Evolutionary conservation across 257 asterid genomes (phyloP).

Genomic region (Verbascum thapsus): DNA sequence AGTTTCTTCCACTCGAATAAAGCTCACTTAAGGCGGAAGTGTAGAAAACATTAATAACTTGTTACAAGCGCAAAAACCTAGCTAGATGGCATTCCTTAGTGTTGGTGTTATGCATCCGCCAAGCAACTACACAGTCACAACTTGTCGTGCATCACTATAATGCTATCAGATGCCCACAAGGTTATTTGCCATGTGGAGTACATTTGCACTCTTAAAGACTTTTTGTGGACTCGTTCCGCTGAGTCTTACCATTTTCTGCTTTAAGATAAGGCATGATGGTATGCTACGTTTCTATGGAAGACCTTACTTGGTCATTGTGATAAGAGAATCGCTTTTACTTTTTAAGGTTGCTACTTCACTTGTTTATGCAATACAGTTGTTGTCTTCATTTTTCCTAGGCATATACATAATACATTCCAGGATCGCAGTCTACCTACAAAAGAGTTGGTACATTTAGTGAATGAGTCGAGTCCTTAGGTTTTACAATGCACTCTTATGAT

Average conservation of each 20-base stretch:
- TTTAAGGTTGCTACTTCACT: neutral
- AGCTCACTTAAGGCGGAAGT: neutral
- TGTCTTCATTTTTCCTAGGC: neutral
- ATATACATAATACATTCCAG: neutral
- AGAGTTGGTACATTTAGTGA: neutral
- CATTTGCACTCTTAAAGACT: neutral
- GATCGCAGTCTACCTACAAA: neutral
- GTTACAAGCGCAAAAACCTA: neutral
- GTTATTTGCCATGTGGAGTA: constrained; percentile 9
- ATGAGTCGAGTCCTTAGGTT: neutral
- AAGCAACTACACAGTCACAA: neutral
- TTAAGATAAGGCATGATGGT: neutral
- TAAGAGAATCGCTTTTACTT: too few species aligned
- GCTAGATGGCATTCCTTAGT: neutral
- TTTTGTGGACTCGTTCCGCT: neutral
- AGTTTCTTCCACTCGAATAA: neutral
- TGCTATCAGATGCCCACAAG: neutral
- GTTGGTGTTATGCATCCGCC: constrained; percentile 10
- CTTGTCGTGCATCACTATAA: neutral
- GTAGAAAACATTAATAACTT: neutral
- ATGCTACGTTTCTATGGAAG: constrained; percentile 1
- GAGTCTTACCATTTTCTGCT: neutral
- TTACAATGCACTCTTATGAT: constrained; percentile 14
- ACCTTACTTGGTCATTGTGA: neutral
- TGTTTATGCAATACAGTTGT: neutral